Percentiles rank a stretch among this genome's conserved stretches.
These are phyloP conservation scores for Metschnikowia continentalis DNA, from an alignment of 805 yeast species.

Conservation along the genomic window DNA sequence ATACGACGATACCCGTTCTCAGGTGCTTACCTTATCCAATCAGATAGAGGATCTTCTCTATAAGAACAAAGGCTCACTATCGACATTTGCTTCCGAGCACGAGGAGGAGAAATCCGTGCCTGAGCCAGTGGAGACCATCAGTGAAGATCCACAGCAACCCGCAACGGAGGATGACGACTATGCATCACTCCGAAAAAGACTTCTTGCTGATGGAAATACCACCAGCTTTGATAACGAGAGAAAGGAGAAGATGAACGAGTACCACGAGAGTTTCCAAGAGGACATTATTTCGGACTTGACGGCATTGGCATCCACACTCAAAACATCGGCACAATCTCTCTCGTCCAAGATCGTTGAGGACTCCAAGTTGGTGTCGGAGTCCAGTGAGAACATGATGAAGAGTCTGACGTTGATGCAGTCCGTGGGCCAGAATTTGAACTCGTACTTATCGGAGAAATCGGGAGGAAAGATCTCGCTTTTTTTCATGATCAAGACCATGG, in stretches of 20 bases:
- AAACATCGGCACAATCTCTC: slow-evolving; percentile 42
- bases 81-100: neutral
- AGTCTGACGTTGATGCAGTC: slow-evolving; percentile 19
- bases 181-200: slow-evolving; percentile 14
- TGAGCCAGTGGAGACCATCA: neutral
- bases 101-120: neutral
- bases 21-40: slow-evolving; percentile 8
- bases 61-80: neutral
- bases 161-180: slow-evolving; percentile 8
- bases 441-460: slow-evolving; percentile 34
- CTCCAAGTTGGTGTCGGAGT: slow-evolving; percentile 27
- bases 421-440: slow-evolving; percentile 34
- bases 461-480: slow-evolving; percentile 39
- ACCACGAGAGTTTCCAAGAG: slow-evolving; percentile 45
- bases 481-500: slow-evolving; percentile 32
- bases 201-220: slow-evolving; percentile 14
- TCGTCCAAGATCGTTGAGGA: slow-evolving; percentile 37
- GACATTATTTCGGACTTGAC: slow-evolving; percentile 46
- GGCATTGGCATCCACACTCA: slow-evolving; percentile 45
- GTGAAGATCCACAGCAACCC: neutral
- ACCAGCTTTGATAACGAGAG: slow-evolving; percentile 11
- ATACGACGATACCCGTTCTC: slow-evolving; percentile 2
- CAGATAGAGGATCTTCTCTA: slow-evolving; percentile 10
- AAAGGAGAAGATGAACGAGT: slow-evolving; percentile 25
- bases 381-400: slow-evolving; percentile 32